Percentiles rank a stretch among this genome's conserved stretches.
phyloP scores from a whole-genome alignment of 83 land plant genomes.

The Larix sibirica region DNA sequence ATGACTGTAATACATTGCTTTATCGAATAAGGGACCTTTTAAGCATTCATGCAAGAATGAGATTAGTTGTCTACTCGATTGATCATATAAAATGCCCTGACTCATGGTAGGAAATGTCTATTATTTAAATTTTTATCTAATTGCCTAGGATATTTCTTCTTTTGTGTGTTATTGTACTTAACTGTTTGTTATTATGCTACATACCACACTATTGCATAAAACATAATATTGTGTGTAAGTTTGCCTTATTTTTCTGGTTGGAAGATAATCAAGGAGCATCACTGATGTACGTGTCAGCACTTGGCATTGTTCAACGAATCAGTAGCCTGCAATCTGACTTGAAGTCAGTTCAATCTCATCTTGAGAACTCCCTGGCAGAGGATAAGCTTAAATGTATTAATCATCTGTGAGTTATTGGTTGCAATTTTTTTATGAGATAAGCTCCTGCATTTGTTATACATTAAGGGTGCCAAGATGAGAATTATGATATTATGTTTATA shows the following conservation, averaged over 20 bases:
- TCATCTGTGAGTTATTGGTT: conserved; percentile 70
- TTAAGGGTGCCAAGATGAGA: too few relatives aligned
- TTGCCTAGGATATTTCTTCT: not conserved
- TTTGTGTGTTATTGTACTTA: not conserved
- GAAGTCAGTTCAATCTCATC: conserved; percentile 65
- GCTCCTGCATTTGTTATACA: not conserved
- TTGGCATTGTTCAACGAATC: conserved; percentile 95
- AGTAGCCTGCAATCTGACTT: conserved; percentile 70
- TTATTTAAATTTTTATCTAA: not conserved
- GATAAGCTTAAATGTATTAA: conserved; percentile 89
- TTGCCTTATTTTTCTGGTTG: conserved; percentile 4
- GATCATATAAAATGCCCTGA: not conserved
- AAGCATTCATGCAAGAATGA: conserved; percentile 82
- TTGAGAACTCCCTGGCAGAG: conserved; percentile 79
- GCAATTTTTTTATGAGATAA: not conserved
- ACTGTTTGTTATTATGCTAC: not conserved
- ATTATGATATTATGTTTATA: too few relatives aligned
- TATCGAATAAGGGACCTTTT: conserved; percentile 95
- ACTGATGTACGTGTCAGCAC: conserved; percentile 91
- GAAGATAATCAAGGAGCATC: conserved; percentile 84
- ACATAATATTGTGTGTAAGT: not conserved
- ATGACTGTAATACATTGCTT: conserved; percentile 91
- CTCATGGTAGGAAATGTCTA: not conserved
- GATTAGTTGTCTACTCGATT: not conserved
- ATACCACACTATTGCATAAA: not conserved